These are phyloP conservation scores for Sphaerobolus stellatus DNA, from an alignment of 1,284 basidiomycete genomes.

Conservation along the genomic window DNA sequence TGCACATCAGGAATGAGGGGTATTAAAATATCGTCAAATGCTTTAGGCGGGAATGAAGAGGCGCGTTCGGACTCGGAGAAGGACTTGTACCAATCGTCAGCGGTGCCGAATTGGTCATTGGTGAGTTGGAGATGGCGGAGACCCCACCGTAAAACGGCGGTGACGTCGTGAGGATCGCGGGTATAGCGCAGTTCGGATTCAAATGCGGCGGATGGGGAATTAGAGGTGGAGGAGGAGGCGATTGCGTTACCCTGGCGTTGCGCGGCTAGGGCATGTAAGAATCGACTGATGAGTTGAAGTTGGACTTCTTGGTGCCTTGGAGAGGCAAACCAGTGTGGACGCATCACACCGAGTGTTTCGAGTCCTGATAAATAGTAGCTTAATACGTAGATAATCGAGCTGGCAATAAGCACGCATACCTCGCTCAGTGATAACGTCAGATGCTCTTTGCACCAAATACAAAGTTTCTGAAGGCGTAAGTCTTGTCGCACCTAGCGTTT, in stretches of 20 bases:
- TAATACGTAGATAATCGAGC: constrained; percentile 1
- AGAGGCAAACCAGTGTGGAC: constrained; percentile 75
- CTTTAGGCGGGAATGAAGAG: constrained; percentile 54
- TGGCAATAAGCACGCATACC: constrained; percentile 41
- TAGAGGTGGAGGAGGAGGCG: constrained; percentile 49
- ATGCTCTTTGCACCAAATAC: constrained; percentile 60
- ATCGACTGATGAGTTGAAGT: constrained; percentile 66
- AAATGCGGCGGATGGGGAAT: constrained; percentile 57
- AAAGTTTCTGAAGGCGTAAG: constrained; percentile 61
- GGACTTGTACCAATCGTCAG: constrained; percentile 58
- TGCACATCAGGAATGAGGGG: constrained; percentile 58
- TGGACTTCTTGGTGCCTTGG: constrained; percentile 49
- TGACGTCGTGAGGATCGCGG: constrained; percentile 69
- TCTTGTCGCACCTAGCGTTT: constrained; percentile 52
- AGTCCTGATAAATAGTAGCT: constrained; percentile 45
- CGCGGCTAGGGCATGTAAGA: constrained; percentile 59
- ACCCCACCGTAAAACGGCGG: constrained; percentile 76
- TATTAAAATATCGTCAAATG: constrained; percentile 57
- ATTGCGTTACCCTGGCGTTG: constrained; percentile 37
- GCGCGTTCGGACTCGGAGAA: constrained; percentile 60
- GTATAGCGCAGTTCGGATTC: constrained; percentile 61
- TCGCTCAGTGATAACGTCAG: constrained; percentile 57
- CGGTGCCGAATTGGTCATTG: constrained; percentile 49
- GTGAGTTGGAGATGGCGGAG: constrained; percentile 67
- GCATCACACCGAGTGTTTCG: constrained; percentile 75